phyloP scores from a whole-genome alignment of 768 basidiomycete species.

The Trametes cinnabarina region DNA sequence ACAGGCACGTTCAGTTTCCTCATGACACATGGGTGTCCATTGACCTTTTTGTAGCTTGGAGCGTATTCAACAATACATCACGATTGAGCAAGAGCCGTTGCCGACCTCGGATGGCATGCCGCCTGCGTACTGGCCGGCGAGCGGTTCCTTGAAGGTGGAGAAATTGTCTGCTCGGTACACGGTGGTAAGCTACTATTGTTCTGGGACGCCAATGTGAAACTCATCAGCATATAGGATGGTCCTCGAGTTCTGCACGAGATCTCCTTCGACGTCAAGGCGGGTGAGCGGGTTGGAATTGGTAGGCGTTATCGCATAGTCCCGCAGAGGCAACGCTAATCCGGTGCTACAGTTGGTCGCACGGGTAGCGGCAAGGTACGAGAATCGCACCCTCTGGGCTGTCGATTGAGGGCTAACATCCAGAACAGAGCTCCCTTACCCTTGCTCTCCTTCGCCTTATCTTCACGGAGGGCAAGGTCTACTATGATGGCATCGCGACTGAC shows the following conservation, averaged over 20 bases:
- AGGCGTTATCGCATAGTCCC: not conserved
- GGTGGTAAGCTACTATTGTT: slow-evolving; percentile 15
- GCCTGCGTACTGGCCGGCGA: slow-evolving; percentile 61
- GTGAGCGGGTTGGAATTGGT: slow-evolving; percentile 56
- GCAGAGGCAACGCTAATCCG: not conserved
- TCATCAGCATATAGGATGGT: slow-evolving; percentile 39
- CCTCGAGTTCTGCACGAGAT: slow-evolving; percentile 55
- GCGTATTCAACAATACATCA: slow-evolving; percentile 51
- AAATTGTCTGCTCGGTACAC: slow-evolving; percentile 49
- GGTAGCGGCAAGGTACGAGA: slow-evolving; percentile 49
- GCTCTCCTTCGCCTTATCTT: slow-evolving; percentile 54
- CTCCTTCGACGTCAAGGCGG: slow-evolving; percentile 50
- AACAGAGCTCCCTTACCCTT: slow-evolving; percentile 48
- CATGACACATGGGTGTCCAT: not conserved
- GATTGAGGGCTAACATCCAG: not conserved
- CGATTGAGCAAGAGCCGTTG: slow-evolving; percentile 51
- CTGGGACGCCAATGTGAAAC: not conserved
- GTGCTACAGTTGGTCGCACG: slow-evolving; percentile 45
- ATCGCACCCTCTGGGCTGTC: not conserved
- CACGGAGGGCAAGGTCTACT: slow-evolving; percentile 51
- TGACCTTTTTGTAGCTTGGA: slow-evolving; percentile 35
- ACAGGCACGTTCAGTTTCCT: slow-evolving; percentile 27
- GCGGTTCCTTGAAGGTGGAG: slow-evolving; percentile 48
- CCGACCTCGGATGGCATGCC: slow-evolving; percentile 41
- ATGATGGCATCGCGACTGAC: slow-evolving; percentile 48